Evolutionary conservation across 2,329 filamentous ascomycete genomes (phyloP).

Genomic region (Trichoderma sp.): DNA sequence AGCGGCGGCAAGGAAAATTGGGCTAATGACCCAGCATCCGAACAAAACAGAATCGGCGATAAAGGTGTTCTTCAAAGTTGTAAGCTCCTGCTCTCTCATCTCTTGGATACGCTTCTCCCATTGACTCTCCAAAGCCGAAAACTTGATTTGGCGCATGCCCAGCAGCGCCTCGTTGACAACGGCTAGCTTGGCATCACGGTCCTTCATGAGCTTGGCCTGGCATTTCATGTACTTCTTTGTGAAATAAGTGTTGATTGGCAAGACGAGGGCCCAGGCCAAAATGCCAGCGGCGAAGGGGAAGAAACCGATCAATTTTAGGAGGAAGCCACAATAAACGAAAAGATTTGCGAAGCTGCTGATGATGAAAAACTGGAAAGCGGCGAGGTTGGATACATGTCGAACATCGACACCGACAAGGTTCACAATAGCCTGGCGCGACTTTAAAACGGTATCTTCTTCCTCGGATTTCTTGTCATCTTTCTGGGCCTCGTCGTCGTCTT

Average conservation of each 20-base stretch:
- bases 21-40: slow-evolving; percentile 69
- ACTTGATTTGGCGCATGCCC: slow-evolving; percentile 82
- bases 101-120: slow-evolving; percentile 68
- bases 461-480: slow-evolving; percentile 50
- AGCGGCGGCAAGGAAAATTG: slow-evolving; percentile 69
- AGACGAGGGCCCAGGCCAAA: slow-evolving; percentile 58
- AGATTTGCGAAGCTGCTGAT: slow-evolving; percentile 61
- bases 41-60: slow-evolving; percentile 60
- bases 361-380: slow-evolving; percentile 64
- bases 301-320: slow-evolving; percentile 71
- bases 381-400: slow-evolving; percentile 66
- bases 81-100: slow-evolving; percentile 64
- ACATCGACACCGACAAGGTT: slow-evolving; percentile 78
- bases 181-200: slow-evolving; percentile 70
- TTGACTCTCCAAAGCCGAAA: slow-evolving; percentile 70
- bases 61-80: slow-evolving; percentile 65
- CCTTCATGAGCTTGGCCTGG: slow-evolving; percentile 71
- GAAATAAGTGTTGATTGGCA: slow-evolving; percentile 66
- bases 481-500: slow-evolving; percentile 28
- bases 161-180: slow-evolving; percentile 74
- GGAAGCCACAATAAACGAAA: slow-evolving; percentile 61
- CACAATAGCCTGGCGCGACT: slow-evolving; percentile 65
- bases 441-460: slow-evolving; percentile 45
- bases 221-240: slow-evolving; percentile 62
- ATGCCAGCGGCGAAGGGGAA: slow-evolving; percentile 64